Evolutionary conservation across 768 basidiomycete genomes (phyloP).

Genomic region (Punctularia strigosozonata): DNA sequence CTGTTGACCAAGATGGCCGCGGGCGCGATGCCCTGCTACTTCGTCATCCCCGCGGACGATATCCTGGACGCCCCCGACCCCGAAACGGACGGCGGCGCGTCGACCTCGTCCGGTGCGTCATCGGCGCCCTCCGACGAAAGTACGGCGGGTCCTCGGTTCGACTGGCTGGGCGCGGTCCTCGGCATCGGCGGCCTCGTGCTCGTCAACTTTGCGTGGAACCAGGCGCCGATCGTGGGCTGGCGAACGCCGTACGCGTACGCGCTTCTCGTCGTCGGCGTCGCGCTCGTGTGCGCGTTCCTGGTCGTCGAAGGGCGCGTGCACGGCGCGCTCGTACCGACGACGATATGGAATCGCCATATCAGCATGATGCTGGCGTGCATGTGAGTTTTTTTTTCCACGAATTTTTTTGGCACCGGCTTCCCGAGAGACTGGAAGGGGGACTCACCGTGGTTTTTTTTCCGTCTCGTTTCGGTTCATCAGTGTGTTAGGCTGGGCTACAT

Average conservation of each 20-base stretch:
- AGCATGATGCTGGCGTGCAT: too few relatives aligned
- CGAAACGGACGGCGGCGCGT: too few relatives aligned
- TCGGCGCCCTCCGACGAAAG: too few relatives aligned
- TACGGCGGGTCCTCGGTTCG: too few relatives aligned
- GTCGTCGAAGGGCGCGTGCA: slow-evolving; percentile 1
- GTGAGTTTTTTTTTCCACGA: too few relatives aligned
- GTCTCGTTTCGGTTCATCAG: too few relatives aligned
- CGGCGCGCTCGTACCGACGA: slow-evolving; percentile 2
- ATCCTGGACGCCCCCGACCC: background rate
- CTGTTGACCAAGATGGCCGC: background rate
- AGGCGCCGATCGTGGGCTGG: slow-evolving; percentile 4
- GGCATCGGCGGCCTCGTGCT: slow-evolving; percentile 3
- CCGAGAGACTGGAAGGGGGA: too few relatives aligned
- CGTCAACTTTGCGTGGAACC: slow-evolving; percentile 7
- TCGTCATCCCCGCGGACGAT: background rate
- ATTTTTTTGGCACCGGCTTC: too few relatives aligned
- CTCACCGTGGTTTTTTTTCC: too few relatives aligned
- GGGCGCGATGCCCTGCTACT: background rate
- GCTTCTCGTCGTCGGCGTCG: slow-evolving; percentile 3
- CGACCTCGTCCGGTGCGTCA: too few relatives aligned
- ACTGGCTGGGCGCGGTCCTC: slow-evolving; percentile 2
- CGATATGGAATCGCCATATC: slow-evolving; percentile 3
- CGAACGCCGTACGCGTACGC: slow-evolving; percentile 3
- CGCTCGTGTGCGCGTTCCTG: background rate
- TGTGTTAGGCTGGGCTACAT: too few relatives aligned